phyloP scores from a whole-genome alignment of 2,329 filamentous ascomycete genomes.

The Ophiostoma angusticollis region DNA sequence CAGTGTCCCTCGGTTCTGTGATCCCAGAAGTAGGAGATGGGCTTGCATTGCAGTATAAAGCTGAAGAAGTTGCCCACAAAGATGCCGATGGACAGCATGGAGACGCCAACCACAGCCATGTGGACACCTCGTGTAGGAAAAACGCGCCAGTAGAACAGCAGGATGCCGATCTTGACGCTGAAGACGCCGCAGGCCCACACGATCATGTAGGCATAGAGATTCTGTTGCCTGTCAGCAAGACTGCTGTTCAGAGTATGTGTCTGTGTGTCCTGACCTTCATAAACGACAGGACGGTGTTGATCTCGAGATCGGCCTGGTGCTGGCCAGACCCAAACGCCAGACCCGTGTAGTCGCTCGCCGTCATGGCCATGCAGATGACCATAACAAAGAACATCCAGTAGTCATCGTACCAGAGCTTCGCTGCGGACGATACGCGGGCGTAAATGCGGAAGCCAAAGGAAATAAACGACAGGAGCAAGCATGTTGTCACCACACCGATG shows the following conservation, averaged over 20 bases:
- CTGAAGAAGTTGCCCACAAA: constrained; percentile 9
- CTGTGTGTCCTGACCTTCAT: constrained; percentile 4
- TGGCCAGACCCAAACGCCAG: constrained; percentile 9
- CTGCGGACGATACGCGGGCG: constrained; percentile 3
- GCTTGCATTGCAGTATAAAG: constrained; percentile 10
- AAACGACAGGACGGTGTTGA: background rate
- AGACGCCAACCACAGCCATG: constrained; percentile 5
- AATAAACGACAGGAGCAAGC: constrained; percentile 6
- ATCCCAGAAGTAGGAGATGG: constrained; percentile 10
- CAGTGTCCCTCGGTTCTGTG: constrained; percentile 1
- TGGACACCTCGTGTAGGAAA: constrained; percentile 7
- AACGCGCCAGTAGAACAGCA: constrained; percentile 13
- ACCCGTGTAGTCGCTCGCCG: constrained; percentile 6
- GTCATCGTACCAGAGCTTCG: constrained; percentile 12
- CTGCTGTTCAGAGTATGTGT: too few relatives aligned
- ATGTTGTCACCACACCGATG: constrained; percentile 9
- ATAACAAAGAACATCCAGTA: constrained; percentile 13
- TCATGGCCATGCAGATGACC: constrained; percentile 9
- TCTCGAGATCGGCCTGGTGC: constrained; percentile 7
- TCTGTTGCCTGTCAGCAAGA: background rate
- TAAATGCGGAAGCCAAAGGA: constrained; percentile 9
- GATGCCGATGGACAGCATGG: constrained; percentile 1
- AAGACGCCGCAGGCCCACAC: constrained; percentile 11
- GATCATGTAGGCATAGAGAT: constrained; percentile 11
- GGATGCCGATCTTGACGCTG: constrained; percentile 11